Conservation (phyloP, 2,329 filamentous ascomycete species). For the Macroventuria anomochaeta region DNA sequence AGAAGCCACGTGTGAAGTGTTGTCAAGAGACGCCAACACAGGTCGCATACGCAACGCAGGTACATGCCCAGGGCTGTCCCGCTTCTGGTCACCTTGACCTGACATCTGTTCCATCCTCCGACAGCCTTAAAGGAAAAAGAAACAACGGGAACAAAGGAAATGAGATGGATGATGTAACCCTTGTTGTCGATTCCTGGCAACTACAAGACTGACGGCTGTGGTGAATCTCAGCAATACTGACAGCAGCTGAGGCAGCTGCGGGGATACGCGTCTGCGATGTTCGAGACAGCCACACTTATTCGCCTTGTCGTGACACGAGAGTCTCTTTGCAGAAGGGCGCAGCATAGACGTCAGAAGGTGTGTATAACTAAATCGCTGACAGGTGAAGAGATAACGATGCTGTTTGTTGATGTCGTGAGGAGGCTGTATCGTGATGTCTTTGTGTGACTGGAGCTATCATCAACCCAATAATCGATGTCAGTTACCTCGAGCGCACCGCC, state of each 20-base stretch:
- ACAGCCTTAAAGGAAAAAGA: not conserved
- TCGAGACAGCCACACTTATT: too few species aligned
- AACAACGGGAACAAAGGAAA: not conserved
- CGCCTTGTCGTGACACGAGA: not conserved
- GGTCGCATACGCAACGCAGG: conserved; percentile 7
- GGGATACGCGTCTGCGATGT: too few species aligned
- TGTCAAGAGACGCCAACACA: not conserved
- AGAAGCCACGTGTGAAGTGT: conserved; percentile 7
- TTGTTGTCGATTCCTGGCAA: too few species aligned
- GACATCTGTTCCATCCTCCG: not conserved
- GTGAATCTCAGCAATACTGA: too few species aligned
- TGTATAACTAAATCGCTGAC: not conserved
- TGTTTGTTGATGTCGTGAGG: not conserved
- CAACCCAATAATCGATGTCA: too few species aligned
- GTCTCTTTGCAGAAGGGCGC: not conserved
- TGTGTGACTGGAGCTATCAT: too few species aligned
- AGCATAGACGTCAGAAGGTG: not conserved
- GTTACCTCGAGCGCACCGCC: too few species aligned
- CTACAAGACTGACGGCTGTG: too few species aligned
- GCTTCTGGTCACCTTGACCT: not conserved
- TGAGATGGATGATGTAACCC: not conserved
- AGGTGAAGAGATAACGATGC: not conserved
- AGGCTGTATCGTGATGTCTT: too few species aligned
- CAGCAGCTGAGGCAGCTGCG: too few species aligned
- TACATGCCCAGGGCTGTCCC: not conserved